Conservation (phyloP, 2,329 filamentous ascomycete species). For the Myriangium duriaei region DNA sequence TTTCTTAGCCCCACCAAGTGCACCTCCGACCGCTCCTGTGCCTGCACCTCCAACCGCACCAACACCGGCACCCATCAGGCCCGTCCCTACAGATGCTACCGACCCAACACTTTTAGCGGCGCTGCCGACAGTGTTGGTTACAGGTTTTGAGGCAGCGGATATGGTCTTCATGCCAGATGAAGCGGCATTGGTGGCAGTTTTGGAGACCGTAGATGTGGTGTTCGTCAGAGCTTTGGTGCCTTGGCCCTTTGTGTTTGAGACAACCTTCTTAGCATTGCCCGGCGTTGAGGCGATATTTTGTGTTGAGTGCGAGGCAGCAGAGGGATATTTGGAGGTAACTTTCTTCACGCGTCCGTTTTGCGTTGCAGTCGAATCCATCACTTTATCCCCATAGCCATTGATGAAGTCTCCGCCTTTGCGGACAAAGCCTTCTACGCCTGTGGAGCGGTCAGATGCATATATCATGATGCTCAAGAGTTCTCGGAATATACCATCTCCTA, state of each 20-base stretch:
- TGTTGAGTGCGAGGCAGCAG: constrained; percentile 7
- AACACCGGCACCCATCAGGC: background rate
- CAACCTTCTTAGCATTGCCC: constrained; percentile 9
- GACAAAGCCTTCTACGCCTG: constrained; percentile 24
- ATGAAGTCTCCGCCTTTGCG: constrained; percentile 22
- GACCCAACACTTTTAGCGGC: constrained; percentile 6
- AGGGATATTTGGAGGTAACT: constrained; percentile 6
- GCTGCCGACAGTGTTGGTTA: constrained; percentile 5
- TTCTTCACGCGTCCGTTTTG: constrained; percentile 17
- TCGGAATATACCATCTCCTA: constrained; percentile 20
- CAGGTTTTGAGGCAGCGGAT: background rate
- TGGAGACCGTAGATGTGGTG: constrained; percentile 4
- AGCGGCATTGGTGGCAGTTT: constrained; percentile 5
- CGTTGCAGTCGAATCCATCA: constrained; percentile 21
- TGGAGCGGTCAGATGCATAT: constrained; percentile 13
- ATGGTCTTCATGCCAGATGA: background rate
- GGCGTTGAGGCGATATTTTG: constrained; percentile 10
- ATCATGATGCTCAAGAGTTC: background rate
- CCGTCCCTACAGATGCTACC: background rate
- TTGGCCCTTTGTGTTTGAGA: constrained; percentile 6
- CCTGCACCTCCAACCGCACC: background rate
- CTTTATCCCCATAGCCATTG: constrained; percentile 23
- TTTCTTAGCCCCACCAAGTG: constrained; percentile 4
- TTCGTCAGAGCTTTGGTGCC: constrained; percentile 9
- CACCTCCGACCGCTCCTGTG: constrained; percentile 1